phyloP scores from a whole-genome alignment of 2,329 filamentous ascomycete species.

The Esteya vermicola region DNA sequence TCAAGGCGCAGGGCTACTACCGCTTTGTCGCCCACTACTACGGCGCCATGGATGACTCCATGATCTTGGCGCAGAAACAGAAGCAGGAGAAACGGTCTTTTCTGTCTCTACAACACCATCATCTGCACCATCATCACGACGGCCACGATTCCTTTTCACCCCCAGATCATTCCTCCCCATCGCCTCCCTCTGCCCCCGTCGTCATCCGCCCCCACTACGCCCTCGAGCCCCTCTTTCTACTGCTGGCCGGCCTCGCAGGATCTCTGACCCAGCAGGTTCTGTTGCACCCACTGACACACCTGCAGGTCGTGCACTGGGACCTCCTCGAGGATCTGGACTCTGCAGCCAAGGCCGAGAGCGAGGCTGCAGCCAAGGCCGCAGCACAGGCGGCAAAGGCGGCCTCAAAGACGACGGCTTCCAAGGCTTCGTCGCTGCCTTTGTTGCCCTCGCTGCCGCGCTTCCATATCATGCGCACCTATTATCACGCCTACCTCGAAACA shows the following conservation, averaged over 20 bases:
- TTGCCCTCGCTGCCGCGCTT: constrained; percentile 21
- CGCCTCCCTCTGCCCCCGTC: background rate
- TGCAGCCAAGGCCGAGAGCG: constrained; percentile 3
- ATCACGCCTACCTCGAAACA: constrained; percentile 56
- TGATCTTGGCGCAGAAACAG: constrained; percentile 18
- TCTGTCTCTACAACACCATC: constrained; percentile 1
- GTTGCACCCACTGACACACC: constrained; percentile 55
- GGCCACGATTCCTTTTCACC: constrained; percentile 1
- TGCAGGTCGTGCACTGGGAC: constrained; percentile 61
- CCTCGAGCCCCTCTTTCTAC: constrained; percentile 57
- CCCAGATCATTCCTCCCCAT: constrained; percentile 12
- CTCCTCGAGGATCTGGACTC: constrained; percentile 59
- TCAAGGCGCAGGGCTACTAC: constrained; percentile 64
- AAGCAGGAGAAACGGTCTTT: constrained; percentile 23
- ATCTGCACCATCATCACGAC: constrained; percentile 3
- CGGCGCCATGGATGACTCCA: constrained; percentile 38
- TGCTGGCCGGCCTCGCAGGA: constrained; percentile 54
- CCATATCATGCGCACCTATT: constrained; percentile 50
- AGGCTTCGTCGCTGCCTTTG: constrained; percentile 11
- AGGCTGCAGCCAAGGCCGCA: background rate
- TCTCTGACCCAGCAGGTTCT: constrained; percentile 55
- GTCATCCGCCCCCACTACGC: constrained; percentile 62
- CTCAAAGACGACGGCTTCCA: constrained; percentile 14
- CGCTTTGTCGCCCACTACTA: constrained; percentile 59
- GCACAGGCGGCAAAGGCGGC: too few relatives aligned